These are phyloP conservation scores for Scytalidium lignicola DNA, from an alignment of 2,329 filamentous ascomycete species.

Conservation along the genomic window DNA sequence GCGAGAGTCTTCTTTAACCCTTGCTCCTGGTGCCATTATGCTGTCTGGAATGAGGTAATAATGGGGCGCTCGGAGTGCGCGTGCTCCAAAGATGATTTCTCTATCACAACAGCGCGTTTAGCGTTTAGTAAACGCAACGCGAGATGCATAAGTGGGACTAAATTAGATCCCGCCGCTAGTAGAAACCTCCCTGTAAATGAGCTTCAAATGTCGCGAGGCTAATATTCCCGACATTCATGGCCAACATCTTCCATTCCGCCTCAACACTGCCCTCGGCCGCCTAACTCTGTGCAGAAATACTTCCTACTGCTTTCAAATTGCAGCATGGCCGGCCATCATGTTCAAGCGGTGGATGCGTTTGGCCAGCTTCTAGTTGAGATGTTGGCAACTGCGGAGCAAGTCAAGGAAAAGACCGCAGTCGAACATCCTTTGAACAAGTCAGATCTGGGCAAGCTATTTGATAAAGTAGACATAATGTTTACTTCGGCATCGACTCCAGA, in stretches of 20 bases:
- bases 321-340: conserved; percentile 47
- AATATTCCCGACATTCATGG: not conserved
- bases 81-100: not conserved
- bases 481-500: conserved; percentile 20
- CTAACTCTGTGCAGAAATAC: not conserved
- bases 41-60: not conserved
- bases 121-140: not conserved
- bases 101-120: not conserved
- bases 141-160: not conserved
- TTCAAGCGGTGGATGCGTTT: conserved; percentile 50
- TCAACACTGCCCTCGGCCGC: not conserved
- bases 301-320: not conserved
- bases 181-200: not conserved
- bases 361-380: conserved; percentile 50
- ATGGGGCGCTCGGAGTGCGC: not conserved
- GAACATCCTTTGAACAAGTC: conserved; percentile 72
- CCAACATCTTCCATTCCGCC: not conserved
- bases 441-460: conserved; percentile 50
- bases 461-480: conserved; percentile 39
- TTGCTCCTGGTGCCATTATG: conserved; percentile 27
- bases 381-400: conserved; percentile 50
- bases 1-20: conserved; percentile 18
- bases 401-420: conserved; percentile 53
- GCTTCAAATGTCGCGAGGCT: not conserved
- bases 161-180: not conserved